Conservation (phyloP, 768 basidiomycete genomes). For the Hortiboletus flavorubellus region DNA sequence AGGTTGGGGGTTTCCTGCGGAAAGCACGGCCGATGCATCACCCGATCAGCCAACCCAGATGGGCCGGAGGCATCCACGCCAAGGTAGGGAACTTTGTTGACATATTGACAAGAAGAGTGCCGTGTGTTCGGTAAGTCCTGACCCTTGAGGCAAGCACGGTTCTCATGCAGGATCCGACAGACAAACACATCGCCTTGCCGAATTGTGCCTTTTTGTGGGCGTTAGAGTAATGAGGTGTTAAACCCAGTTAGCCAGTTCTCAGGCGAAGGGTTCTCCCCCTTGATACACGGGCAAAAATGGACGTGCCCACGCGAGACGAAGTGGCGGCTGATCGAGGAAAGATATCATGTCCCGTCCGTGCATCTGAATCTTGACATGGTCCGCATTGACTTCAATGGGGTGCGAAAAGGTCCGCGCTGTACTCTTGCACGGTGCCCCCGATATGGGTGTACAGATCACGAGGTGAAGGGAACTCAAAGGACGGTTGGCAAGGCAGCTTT, state of each 20-base stretch:
- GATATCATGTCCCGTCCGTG: background rate
- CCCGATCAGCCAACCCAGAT: slow-evolving; percentile 9
- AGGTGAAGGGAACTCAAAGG: background rate
- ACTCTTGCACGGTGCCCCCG: no score
- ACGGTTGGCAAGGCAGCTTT: background rate
- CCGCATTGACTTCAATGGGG: background rate
- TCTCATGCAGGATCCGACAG: slow-evolving; percentile 21
- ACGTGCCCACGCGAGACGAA: slow-evolving; percentile 2
- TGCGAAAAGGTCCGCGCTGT: background rate
- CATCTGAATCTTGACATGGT: background rate
- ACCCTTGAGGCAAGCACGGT: slow-evolving; percentile 13
- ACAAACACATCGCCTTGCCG: slow-evolving; percentile 6
- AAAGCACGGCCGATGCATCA: slow-evolving; percentile 8
- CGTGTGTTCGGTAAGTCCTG: slow-evolving; percentile 16
- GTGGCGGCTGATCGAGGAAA: background rate
- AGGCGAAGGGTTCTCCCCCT: slow-evolving; percentile 8
- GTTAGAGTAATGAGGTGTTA: slow-evolving; percentile 5
- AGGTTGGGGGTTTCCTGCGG: slow-evolving; percentile 20
- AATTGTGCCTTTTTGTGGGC: slow-evolving; percentile 4
- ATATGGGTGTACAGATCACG: slow-evolving; percentile 6
- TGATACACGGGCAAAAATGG: background rate
- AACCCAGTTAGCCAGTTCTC: slow-evolving; percentile 9
- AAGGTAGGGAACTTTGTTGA: slow-evolving; percentile 7
- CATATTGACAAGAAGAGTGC: slow-evolving; percentile 11
- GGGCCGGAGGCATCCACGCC: background rate